A percentile compares a stretch with the other conserved stretches of the same genome.
phyloP scores from a whole-genome alignment of 2,329 filamentous ascomycete species.

The Penicillium expansum region DNA sequence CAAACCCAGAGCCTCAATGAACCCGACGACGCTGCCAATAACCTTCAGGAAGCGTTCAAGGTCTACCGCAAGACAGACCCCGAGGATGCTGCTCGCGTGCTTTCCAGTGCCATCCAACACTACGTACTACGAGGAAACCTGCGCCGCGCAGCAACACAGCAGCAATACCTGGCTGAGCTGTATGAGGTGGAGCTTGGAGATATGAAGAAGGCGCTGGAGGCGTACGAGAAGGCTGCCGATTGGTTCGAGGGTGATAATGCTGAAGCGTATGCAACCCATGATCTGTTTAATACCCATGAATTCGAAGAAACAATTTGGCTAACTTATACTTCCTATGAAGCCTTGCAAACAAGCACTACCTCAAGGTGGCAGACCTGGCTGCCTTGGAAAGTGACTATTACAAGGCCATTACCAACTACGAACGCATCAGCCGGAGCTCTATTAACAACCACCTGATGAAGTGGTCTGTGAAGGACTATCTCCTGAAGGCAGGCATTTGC shows the following conservation, averaged over 20 bases:
- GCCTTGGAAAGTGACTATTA: conserved; percentile 81
- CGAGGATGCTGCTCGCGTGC: conserved; percentile 74
- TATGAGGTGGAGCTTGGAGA: conserved; percentile 81
- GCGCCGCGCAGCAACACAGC: conserved; percentile 81
- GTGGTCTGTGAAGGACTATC: conserved; percentile 92
- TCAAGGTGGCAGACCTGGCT: conserved; percentile 86
- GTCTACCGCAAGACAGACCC: conserved; percentile 84
- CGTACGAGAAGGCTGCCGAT: conserved; percentile 78
- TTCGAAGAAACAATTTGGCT: background rate
- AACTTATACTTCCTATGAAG: conserved; percentile 42
- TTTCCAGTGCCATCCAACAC: conserved; percentile 76
- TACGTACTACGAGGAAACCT: conserved; percentile 91
- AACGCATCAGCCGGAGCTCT: conserved; percentile 73
- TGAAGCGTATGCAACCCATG: conserved; percentile 57
- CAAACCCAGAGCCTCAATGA: conserved; percentile 81
- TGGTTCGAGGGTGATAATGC: conserved; percentile 91
- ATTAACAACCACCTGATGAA: conserved; percentile 90
- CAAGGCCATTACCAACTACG: conserved; percentile 77
- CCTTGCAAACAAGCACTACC: conserved; percentile 86
- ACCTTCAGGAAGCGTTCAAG: conserved; percentile 88
- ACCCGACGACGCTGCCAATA: conserved; percentile 87
- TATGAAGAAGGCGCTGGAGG: conserved; percentile 71
- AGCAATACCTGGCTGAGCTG: conserved; percentile 83
- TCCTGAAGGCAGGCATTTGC: conserved; percentile 91
- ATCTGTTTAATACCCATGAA: background rate